Evolutionary conservation across 768 basidiomycete species (phyloP).

Genomic region (Tubosaeta sp.): DNA sequence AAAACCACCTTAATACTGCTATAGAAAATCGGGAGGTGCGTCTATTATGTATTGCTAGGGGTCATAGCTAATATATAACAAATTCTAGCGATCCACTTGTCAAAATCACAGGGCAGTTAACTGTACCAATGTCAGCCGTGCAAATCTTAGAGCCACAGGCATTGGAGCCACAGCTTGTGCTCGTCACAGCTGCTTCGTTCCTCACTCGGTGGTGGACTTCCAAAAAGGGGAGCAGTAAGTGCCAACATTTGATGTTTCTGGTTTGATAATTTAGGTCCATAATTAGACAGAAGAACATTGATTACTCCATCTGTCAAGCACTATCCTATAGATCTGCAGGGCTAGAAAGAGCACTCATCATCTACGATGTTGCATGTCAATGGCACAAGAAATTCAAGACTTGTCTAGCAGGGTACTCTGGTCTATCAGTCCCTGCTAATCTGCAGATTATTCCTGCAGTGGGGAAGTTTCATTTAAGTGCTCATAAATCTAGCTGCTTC

Average conservation of each 20-base stretch:
- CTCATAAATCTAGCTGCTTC: conserved; percentile 23
- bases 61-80: neutral
- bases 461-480: conserved; percentile 4
- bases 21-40: neutral
- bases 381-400: conserved; percentile 19
- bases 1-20: neutral
- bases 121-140: conserved; percentile 4
- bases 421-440: neutral
- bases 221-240: conserved; percentile 30
- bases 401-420: too few species aligned
- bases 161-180: conserved; percentile 31
- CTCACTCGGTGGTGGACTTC: conserved; percentile 29
- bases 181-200: conserved; percentile 31
- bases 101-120: conserved; percentile 19
- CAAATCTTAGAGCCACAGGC: conserved; percentile 24
- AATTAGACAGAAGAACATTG: conserved; percentile 27
- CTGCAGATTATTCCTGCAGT: conserved; percentile 17
- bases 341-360: conserved; percentile 3
- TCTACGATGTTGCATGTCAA: conserved; percentile 32
- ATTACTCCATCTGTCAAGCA: conserved; percentile 24
- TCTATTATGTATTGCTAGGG: too few species aligned
- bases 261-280: neutral
- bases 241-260: too few species aligned
- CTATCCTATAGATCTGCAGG: conserved; percentile 8
- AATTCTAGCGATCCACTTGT: conserved; percentile 10